phyloP scores from a whole-genome alignment of 495 filamentous ascomycete species.

The Neurospora sp. region DNA sequence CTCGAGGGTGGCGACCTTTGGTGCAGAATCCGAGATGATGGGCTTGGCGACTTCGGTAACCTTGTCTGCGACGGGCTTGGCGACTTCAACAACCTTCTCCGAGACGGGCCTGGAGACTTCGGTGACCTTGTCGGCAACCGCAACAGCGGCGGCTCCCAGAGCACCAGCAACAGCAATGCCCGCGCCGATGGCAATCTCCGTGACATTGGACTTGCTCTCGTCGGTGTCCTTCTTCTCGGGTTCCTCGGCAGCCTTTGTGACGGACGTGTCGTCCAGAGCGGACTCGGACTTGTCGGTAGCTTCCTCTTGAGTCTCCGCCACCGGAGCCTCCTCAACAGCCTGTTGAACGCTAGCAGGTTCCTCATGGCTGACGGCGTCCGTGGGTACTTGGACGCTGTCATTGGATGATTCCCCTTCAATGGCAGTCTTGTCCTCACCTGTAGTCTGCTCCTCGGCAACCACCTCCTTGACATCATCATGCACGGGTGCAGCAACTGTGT shows the following conservation, averaged over 20 bases:
- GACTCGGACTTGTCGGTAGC: constrained; percentile 1
- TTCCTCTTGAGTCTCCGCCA: constrained; percentile 1
- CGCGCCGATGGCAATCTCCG: constrained; percentile 17
- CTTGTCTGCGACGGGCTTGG: no score
- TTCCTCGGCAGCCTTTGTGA: constrained; percentile 3
- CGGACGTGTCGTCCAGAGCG: constrained; percentile 4
- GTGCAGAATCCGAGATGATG: background rate
- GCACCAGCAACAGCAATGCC: constrained; percentile 11
- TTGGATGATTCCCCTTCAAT: background rate
- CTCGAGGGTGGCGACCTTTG: background rate
- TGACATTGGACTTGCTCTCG: constrained; percentile 2
- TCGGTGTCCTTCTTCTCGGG: background rate
- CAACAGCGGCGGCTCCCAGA: constrained; percentile 11
- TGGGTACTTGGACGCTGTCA: background rate
- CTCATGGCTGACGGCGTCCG: background rate
- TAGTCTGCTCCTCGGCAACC: background rate
- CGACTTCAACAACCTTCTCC: background rate
- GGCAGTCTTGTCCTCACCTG: constrained; percentile 1
- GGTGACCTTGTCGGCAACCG: constrained; percentile 10
- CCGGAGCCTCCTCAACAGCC: background rate
- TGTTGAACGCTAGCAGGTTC: background rate
- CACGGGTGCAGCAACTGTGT: background rate
- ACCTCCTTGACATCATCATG: background rate
- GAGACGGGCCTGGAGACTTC: constrained; percentile 4
- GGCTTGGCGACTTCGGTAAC: constrained; percentile 3